Evolutionary conservation across 768 basidiomycete species (phyloP), one percentile per base, ranked within the genome.

Genomic region (Boletus rubroflammeus): DNA sequence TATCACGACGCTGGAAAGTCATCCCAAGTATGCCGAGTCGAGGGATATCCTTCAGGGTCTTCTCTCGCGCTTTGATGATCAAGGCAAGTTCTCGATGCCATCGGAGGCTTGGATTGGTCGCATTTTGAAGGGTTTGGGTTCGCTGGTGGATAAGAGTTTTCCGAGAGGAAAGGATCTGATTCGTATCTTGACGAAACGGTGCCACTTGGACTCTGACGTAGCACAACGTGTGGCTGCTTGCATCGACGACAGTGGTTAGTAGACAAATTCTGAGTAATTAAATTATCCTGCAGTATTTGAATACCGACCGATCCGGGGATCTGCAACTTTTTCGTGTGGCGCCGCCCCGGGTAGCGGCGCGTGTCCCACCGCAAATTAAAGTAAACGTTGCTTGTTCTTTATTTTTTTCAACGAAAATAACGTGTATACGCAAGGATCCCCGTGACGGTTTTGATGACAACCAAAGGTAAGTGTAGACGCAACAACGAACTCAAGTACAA

Each of bases 11-110:
- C 31, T 68, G 13, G 58, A 60, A 0, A 46, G 56, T 0, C 64
- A 67, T 41, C 46, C 63, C 7, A 71, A 72, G 49, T 69, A 66
- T 21, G 55, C 50, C 2, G 65, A 66, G 44, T 77, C 75, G 36
- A 70, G 56, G 39, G 50, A 52, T 29, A 60, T 62, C 29, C 51
- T 74, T 6, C 57, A 51, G 36, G 21, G 42, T 2, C 43, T 68
- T 6, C 32, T 69, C 6, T 50, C 59, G 43, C 48, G 56, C 9
- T 70, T 58, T 9, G 58, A 62, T 34, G 56, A 62, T 6, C 60
- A 70, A 17, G 67, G 67, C 47, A 67, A 68, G 53, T 67, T 67
- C 19, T 60, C 60, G 54, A 67, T 67, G 66, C 66, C 66, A 28
- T 54, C 65, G 4, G 69, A 65, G 40, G 59, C 54, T 5, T 67